Conservation (phyloP, 768 basidiomycete genomes). For the Suillus tomentosus region DNA sequence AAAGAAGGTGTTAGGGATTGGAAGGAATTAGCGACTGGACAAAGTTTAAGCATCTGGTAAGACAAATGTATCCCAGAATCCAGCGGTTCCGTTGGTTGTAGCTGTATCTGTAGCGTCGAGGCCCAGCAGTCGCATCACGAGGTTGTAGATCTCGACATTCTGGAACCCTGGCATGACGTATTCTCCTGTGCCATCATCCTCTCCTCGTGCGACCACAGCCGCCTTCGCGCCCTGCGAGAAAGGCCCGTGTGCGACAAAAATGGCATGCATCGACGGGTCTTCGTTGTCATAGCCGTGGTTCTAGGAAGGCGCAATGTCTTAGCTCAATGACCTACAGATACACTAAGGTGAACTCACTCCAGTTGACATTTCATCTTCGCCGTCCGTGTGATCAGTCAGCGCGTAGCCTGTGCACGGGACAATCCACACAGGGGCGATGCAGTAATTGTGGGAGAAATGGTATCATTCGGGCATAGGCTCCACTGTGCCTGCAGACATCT, state of each 20-base stretch:
- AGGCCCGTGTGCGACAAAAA: conserved; percentile 92
- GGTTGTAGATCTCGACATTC: conserved; percentile 85
- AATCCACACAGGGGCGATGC: conserved; percentile 89
- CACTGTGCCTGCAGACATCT: conserved; percentile 18
- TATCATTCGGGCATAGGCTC: conserved; percentile 70
- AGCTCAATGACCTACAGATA: neutral
- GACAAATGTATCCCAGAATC: conserved; percentile 85
- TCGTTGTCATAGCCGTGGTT: conserved; percentile 91
- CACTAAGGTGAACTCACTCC: conserved; percentile 55
- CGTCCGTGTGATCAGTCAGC: conserved; percentile 65
- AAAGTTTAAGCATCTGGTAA: neutral
- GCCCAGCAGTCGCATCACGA: conserved; percentile 74
- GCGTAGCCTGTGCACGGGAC: conserved; percentile 82
- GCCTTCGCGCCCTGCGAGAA: conserved; percentile 71
- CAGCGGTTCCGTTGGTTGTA: conserved; percentile 71
- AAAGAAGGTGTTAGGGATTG: no score
- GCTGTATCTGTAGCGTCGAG: conserved; percentile 53
- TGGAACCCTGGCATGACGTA: conserved; percentile 82
- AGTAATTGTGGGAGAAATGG: conserved; percentile 69
- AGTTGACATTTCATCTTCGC: conserved; percentile 64
- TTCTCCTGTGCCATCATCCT: conserved; percentile 34
- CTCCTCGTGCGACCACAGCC: conserved; percentile 36
- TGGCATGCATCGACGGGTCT: conserved; percentile 77
- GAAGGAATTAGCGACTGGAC: no score
- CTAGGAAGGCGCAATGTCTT: conserved; percentile 36